Conservation (phyloP, 148 eudicot genomes). For the Rhododendron henanense region DNA sequence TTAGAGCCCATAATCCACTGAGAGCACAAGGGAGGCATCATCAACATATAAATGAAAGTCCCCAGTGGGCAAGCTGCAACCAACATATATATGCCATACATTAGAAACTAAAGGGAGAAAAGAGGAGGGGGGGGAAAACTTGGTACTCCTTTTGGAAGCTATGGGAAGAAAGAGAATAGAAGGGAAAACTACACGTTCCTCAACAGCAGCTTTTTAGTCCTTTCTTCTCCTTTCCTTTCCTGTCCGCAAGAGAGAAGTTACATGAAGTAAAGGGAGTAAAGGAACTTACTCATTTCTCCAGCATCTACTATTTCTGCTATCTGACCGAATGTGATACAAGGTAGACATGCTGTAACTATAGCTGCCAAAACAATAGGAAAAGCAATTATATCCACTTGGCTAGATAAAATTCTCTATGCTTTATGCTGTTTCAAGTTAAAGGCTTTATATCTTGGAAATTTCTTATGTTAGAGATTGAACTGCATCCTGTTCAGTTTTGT, state of each 20-base stretch:
- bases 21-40: conserved; percentile 5
- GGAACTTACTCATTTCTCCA: neutral
- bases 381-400: neutral
- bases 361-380: neutral
- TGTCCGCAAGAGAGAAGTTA: neutral
- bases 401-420: neutral
- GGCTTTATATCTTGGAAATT: neutral
- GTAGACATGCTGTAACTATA: neutral
- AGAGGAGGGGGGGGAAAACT: no score
- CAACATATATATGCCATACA: neutral
- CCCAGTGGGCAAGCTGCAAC: neutral
- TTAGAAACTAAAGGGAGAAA: neutral
- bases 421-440: neutral
- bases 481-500: neutral
- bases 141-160: no score
- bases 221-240: neutral
- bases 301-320: neutral
- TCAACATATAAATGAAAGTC: neutral
- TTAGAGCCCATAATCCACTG: neutral
- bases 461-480: neutral
- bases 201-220: neutral
- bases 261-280: neutral
- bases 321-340: neutral
- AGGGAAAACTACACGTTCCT: neutral
- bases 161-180: no score